Base-by-base conservation (phyloP, 2,329 filamentous ascomycete genomes). In the Trichoderma asperellum region DNA sequence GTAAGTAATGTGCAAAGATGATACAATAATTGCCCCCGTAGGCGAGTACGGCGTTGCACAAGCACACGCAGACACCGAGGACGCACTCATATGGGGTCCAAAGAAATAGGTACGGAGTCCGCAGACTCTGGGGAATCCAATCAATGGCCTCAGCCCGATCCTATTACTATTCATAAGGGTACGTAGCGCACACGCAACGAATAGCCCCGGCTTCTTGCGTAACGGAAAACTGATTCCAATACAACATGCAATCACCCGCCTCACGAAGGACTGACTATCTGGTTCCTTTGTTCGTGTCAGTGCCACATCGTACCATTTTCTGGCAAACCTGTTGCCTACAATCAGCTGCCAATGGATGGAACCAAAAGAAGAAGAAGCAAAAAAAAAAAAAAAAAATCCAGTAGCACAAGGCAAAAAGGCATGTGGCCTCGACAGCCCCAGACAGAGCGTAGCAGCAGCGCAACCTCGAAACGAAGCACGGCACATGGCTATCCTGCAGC, bases 31-130 rank as follows among this genome's bases (percentile, higher is more conserved):
- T n/a, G 29, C 32, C 18, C 40, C 40, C 40, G 40, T 43, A 43
- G 40, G 37, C 53, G 37, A 47, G 52, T 66, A 58, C 53, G 63
- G 63, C 29, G 63, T 66, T 29, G 63, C 34, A 66, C 53, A 58
- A 24, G 11, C 21, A 43, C 40, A n/a, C 37, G 18, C 37, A 43
- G 40, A 43, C 40, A n/a, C 40, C 16, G 40, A 43, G 40, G 40
- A 43, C 40, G 40, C 40, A 43, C 16, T 7, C 40, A 10, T n/a
- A 43, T 43, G 40, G 40, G 35, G 47, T 29, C 35, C 16, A 56
- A 37, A 21, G 11, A 21, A 47, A n/a, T n/a, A n/a, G n/a, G n/a
- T 57, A 65, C 53, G 35, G 35, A 32, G 52, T 65, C 62, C 62
- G 52, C 62, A 65, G 52, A 58, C 37, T 49, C 29, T 55, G 63